Evolutionary conservation across 2,329 filamentous ascomycete genomes (phyloP).

Genomic region (Pseudopithomyces maydicus): DNA sequence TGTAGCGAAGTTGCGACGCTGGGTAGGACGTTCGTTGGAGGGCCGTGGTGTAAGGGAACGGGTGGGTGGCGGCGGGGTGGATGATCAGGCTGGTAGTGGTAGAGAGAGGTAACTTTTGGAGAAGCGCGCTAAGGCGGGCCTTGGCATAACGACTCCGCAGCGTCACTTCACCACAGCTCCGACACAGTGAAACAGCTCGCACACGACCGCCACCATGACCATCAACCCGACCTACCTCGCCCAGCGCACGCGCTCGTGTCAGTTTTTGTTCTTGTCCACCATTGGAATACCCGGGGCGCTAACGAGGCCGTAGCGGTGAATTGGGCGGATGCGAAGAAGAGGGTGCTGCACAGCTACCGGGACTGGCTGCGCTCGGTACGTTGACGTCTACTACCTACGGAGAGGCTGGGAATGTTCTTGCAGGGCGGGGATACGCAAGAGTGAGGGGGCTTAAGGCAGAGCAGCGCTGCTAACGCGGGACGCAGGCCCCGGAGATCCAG

Average conservation of each 20-base stretch:
- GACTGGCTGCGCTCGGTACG: slow-evolving; percentile 96
- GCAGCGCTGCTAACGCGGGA: neutral
- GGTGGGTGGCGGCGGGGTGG: too few species aligned
- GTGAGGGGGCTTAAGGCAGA: slow-evolving; percentile 15
- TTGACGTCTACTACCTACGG: slow-evolving; percentile 33
- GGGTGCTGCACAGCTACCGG: slow-evolving; percentile 88
- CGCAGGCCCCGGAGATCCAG: slow-evolving; percentile 94
- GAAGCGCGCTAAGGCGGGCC: slow-evolving; percentile 30
- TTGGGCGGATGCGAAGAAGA: slow-evolving; percentile 84
- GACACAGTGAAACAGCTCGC: slow-evolving; percentile 24
- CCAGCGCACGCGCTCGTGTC: slow-evolving; percentile 59
- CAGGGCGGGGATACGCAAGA: neutral
- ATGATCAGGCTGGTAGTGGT: neutral
- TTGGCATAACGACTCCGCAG: slow-evolving; percentile 37
- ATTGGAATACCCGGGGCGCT: slow-evolving; percentile 25
- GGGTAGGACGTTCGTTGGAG: neutral
- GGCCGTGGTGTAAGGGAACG: neutral
- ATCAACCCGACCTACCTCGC: slow-evolving; percentile 93
- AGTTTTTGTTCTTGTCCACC: slow-evolving; percentile 16
- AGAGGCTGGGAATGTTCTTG: neutral
- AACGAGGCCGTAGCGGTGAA: slow-evolving; percentile 69
- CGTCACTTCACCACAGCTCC: slow-evolving; percentile 29
- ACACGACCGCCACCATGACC: slow-evolving; percentile 61
- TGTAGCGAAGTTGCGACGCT: neutral
- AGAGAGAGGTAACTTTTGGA: slow-evolving; percentile 11